A percentile compares a stretch with the other conserved stretches of the same genome.
Evolutionary conservation across 306 rosid species (phyloP).

Genomic region (Fagus sylvatica): DNA sequence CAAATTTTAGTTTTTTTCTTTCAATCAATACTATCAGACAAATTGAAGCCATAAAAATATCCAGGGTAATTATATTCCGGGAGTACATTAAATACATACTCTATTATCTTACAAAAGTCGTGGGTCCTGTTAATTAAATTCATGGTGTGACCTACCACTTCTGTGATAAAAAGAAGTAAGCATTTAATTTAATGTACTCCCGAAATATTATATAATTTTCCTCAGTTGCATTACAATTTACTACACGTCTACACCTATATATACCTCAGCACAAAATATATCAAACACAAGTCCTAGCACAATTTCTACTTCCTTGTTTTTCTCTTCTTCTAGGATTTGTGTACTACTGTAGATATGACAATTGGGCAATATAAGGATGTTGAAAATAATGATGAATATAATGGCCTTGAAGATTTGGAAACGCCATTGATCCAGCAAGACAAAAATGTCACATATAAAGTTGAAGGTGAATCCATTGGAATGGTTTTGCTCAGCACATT

Average conservation of each 20-base stretch:
- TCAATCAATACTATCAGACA: conserved; percentile 16
- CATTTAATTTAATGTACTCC: too few relatives aligned
- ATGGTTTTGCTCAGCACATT: conserved; percentile 75
- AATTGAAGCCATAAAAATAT: not conserved
- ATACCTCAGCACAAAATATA: not conserved
- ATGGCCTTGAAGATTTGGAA: conserved; percentile 36
- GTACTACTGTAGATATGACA: conserved; percentile 35
- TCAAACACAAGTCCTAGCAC: not conserved
- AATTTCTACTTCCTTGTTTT: not conserved
- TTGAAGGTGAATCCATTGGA: conserved; percentile 51
- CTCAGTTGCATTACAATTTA: too few relatives aligned
- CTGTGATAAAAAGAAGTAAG: too few relatives aligned
- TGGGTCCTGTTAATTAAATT: too few relatives aligned
- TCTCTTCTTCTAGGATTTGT: not conserved
- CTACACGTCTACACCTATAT: not conserved
- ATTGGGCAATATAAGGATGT: conserved; percentile 49
- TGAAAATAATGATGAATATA: conserved; percentile 43
- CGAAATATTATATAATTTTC: too few relatives aligned
- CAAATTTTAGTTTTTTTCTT: not conserved
- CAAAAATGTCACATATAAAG: not conserved
- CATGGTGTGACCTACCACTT: too few relatives aligned
- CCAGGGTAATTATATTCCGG: not conserved
- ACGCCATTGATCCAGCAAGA: conserved; percentile 46
- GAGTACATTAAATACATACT: too few relatives aligned
- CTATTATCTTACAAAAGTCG: too few relatives aligned